Percentiles rank a stretch among this genome's conserved stretches.
Evolutionary conservation across 2,329 filamentous ascomycete genomes (phyloP).

Genomic region (Hypoxylon sp.): DNA sequence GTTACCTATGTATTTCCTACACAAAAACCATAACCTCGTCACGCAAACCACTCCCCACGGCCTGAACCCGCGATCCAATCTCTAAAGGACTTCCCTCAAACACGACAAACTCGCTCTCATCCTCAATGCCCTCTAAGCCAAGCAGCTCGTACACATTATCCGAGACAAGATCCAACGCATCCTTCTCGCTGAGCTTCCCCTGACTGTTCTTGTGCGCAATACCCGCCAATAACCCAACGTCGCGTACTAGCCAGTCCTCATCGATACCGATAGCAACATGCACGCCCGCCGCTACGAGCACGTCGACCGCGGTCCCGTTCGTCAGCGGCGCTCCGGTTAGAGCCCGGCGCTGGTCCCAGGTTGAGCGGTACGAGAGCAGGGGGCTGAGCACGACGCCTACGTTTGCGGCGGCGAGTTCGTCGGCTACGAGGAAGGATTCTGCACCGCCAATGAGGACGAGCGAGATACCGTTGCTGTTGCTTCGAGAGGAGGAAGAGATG

Average conservation of each 20-base stretch:
- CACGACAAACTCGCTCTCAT: constrained; percentile 63
- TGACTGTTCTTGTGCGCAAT: constrained; percentile 65
- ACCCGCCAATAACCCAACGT: constrained; percentile 67
- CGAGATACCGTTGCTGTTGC: constrained; percentile 49
- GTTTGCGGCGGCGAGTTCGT: constrained; percentile 62
- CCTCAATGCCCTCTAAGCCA: constrained; percentile 51
- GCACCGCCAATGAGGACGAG: constrained; percentile 69
- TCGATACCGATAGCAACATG: constrained; percentile 64
- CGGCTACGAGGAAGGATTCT: constrained; percentile 67
- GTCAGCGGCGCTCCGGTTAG: constrained; percentile 71
- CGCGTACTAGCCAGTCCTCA: constrained; percentile 69
- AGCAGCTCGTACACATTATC: constrained; percentile 66
- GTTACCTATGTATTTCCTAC: too few relatives aligned
- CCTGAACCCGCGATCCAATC: constrained; percentile 64
- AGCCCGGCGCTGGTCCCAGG: constrained; percentile 69
- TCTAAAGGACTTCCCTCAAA: constrained; percentile 70
- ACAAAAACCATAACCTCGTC: constrained; percentile 50
- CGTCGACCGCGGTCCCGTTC: constrained; percentile 69
- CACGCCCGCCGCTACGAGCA: constrained; percentile 66
- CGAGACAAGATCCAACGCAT: constrained; percentile 66
- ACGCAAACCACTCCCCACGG: constrained; percentile 57
- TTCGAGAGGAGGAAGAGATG: constrained; percentile 40
- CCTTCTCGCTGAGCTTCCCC: constrained; percentile 61
- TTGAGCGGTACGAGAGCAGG: constrained; percentile 60
- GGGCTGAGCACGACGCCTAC: constrained; percentile 70